phyloP scores from a whole-genome alignment of 306 rosid genomes.

The Astragalus glycyphyllos region DNA sequence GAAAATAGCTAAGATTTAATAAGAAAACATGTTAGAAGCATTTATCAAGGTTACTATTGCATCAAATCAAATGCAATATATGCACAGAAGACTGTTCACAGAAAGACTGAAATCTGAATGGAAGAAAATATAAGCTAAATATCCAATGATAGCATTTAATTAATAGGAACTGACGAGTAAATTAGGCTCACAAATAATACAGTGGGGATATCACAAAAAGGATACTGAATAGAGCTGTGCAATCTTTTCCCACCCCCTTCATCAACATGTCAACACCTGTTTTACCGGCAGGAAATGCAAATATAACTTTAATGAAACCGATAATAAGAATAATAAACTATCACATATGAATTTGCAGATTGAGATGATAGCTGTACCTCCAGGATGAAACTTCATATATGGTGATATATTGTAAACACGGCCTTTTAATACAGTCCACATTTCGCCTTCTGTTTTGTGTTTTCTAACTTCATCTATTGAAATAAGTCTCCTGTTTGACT shows the following conservation, averaged over 20 bases:
- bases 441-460: conserved; percentile 73
- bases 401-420: conserved; percentile 88
- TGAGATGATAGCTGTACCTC: conserved; percentile 62
- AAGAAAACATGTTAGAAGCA: conserved; percentile 26
- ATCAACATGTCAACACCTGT: conserved; percentile 90
- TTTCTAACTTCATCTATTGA: conserved; percentile 84
- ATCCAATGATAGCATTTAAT: conserved; percentile 15
- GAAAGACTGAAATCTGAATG: conserved; percentile 10
- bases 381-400: conserved; percentile 95
- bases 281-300: conserved; percentile 9
- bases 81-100: background rate
- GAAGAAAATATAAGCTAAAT: background rate
- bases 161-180: conserved; percentile 17
- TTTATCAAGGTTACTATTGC: conserved; percentile 22
- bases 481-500: conserved; percentile 84
- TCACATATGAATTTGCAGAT: conserved; percentile 28
- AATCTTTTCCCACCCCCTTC: conserved; percentile 96
- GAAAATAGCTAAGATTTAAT: conserved; percentile 2
- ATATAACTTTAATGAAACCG: conserved; percentile 4
- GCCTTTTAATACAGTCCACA: conserved; percentile 98
- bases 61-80: conserved; percentile 8
- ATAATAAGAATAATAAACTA: conserved; percentile 2
- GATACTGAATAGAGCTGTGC: conserved; percentile 95
- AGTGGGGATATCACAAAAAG: conserved; percentile 48
- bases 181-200: conserved; percentile 5